Evolutionary conservation across 768 basidiomycete genomes (phyloP), one percentile per base, ranked within the genome.

Genomic region (Suillus placidus): DNA sequence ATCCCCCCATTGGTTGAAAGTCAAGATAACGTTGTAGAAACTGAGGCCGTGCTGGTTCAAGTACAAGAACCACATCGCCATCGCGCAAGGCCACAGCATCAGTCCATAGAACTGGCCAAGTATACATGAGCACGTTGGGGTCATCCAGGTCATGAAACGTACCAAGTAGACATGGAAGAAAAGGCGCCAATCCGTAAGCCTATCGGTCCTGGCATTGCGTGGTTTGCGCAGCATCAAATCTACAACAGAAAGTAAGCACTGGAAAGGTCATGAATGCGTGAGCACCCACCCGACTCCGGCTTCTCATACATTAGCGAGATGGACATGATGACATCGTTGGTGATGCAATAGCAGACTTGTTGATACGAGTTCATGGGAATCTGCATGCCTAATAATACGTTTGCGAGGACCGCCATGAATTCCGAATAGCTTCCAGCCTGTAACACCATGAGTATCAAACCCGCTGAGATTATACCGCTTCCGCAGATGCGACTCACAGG

Each of bases 321-420:
- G 7, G 80, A 79, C 61, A 80, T 81, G 10, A 81, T 70, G 43
- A 83, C 78, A 64, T 83, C 82, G 54, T 80, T 82, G 23, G 73
- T 74, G 61, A 82, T 80, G 63, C 80, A 84, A 71, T 83, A 82
- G 71, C 83, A 76, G 66, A 79, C 76, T 71, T 85, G 84, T 13
- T 84, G 74, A 65, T 79, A 80, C 2, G 82, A 81, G 66, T 79
- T 81, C n/a, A 87, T 78, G 9, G 82, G 74, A 52, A 84, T 79
- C 40, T 84, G 85, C 64, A 86, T 80, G 60, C 85, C 85, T 20
- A 85, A 73, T 67, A 85, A 79, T 26, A 84, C 82, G 66, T 84
- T 84, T 52, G 81, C 69, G 30, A 86, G 76, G 63, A 87, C 82
- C 2, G 84, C 76, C 74, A 84, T 80, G 67, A 84, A 79, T 70